Evolutionary conservation across 768 basidiomycete species (phyloP).

Genomic region (Russula abietina): DNA sequence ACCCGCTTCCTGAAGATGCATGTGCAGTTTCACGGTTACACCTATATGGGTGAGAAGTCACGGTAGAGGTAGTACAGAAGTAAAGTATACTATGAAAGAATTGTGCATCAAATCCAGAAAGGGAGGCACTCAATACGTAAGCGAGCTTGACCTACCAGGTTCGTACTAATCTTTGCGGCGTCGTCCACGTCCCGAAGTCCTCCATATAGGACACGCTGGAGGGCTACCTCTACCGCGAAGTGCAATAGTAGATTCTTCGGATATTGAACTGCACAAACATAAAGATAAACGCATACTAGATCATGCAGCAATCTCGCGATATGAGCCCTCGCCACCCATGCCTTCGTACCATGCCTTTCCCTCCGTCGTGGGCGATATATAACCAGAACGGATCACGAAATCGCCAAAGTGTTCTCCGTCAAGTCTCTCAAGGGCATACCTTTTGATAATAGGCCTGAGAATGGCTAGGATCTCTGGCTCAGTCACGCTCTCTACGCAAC

Average conservation of each 20-base stretch:
- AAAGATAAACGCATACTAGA: not conserved
- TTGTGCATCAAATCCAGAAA: not conserved
- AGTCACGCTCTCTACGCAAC: conserved; percentile 65
- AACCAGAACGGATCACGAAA: conserved; percentile 87
- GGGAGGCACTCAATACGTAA: too few relatives aligned
- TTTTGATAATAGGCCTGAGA: conserved; percentile 88
- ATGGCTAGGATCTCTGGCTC: conserved; percentile 91
- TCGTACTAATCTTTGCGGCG: too few relatives aligned
- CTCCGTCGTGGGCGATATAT: conserved; percentile 77
- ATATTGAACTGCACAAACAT: not conserved
- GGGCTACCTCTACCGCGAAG: not conserved
- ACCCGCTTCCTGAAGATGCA: not conserved
- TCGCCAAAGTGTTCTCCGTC: conserved; percentile 94
- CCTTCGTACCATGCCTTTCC: conserved; percentile 85
- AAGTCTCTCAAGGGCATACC: conserved; percentile 78
- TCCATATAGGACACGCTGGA: too few relatives aligned
- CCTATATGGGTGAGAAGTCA: not conserved
- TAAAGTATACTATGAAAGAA: not conserved
- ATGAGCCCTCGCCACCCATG: conserved; percentile 70
- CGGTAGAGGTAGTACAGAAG: not conserved
- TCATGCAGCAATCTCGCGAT: conserved; percentile 34
- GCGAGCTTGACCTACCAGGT: not conserved
- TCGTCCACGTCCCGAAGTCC: too few relatives aligned
- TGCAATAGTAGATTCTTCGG: not conserved
- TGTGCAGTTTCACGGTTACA: not conserved